Percentiles rank a stretch among this genome's conserved stretches.
These are phyloP conservation scores for Trichoderma sp. DNA, from an alignment of 2,329 filamentous ascomycete species.

Conservation along the genomic window DNA sequence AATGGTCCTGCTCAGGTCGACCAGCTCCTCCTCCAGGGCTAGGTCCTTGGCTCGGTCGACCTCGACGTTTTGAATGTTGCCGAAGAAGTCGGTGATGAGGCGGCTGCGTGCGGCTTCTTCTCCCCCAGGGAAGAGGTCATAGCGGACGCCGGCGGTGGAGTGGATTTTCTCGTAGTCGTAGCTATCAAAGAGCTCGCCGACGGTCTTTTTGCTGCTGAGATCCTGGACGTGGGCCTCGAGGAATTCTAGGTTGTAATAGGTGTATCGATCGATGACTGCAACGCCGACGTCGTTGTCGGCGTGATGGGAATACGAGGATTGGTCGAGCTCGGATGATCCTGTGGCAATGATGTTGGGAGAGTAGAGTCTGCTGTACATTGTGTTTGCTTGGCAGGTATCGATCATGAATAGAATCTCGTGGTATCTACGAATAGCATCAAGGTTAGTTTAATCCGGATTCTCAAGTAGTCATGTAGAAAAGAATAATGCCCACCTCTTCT, in stretches of 20 bases:
- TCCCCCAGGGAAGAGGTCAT: constrained; percentile 90
- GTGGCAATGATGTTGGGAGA: constrained; percentile 97
- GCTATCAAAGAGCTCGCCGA: constrained; percentile 93
- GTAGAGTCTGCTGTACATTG: constrained; percentile 98
- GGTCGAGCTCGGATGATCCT: constrained; percentile 91
- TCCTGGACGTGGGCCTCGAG: constrained; percentile 86
- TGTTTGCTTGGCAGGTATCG: constrained; percentile 98
- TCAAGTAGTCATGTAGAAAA: neutral
- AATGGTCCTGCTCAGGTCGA: constrained; percentile 69
- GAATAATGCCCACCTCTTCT: constrained; percentile 66
- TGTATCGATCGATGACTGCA: constrained; percentile 96
- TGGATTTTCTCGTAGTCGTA: constrained; percentile 96
- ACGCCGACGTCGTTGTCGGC: constrained; percentile 97
- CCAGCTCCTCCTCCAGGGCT: constrained; percentile 68
- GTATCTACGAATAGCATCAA: constrained; percentile 55
- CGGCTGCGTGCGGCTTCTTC: constrained; percentile 73
- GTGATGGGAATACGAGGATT: constrained; percentile 96
- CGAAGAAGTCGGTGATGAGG: constrained; percentile 94
- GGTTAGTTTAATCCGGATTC: neutral
- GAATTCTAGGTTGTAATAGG: constrained; percentile 97
- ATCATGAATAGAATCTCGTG: constrained; percentile 99
- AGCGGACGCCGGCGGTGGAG: constrained; percentile 84
- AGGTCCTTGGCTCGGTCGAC: constrained; percentile 63
- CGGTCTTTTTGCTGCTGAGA: constrained; percentile 78
- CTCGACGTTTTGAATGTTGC: constrained; percentile 96